Base-by-base conservation (phyloP, 2,329 filamentous ascomycete genomes). In the Penicillium olsonii region DNA sequence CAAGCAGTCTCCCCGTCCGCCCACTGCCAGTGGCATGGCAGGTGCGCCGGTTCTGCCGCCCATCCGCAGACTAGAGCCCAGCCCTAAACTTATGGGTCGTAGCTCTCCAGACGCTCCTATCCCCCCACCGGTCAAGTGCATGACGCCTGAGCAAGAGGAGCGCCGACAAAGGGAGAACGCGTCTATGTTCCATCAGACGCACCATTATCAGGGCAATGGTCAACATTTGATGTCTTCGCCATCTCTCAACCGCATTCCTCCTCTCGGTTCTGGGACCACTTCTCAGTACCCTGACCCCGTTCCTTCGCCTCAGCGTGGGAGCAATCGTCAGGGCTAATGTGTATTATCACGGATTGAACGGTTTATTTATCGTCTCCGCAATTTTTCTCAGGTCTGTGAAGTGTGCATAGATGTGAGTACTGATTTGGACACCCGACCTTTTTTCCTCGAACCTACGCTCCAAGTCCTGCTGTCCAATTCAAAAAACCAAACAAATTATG, bases 71-170 rank as follows among this genome's bases (percentile, higher is more conserved):
- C 57, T 75, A 8, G 68, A 74, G 35, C 72, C 72, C 4, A 75
- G 72, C 48, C 72, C 72, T 2, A 75, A 75, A 51, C 55, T 75
- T 41, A 75, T 74, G 71, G 70, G 71, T 2, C 62, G 70, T 22
- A 69, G 68, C 43, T 75, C 72, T 3, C 68, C 70, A 2, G 71
- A 74, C 50, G 69, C 70, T 8, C 71, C 72, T 1, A 69, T 75
- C 43, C 71, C 70, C 6, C 62, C 69, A 1, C 72, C 72, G 1
- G 65, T 73, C 18, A 75, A 75, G 49, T 69, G 62, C 51, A 74
- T 74, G 72, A 72, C 69, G 4, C 70, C 70, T 1, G 70, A 73
- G 49, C 71, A 74, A 45, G 71, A 73, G 54, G 70, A 72, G 49
- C 68, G 70, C 18, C 63, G 70, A 10, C 68, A 69, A 42, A 56